phyloP scores from a whole-genome alignment of 345 rosid genomes.

The Eucalyptus marginata region DNA sequence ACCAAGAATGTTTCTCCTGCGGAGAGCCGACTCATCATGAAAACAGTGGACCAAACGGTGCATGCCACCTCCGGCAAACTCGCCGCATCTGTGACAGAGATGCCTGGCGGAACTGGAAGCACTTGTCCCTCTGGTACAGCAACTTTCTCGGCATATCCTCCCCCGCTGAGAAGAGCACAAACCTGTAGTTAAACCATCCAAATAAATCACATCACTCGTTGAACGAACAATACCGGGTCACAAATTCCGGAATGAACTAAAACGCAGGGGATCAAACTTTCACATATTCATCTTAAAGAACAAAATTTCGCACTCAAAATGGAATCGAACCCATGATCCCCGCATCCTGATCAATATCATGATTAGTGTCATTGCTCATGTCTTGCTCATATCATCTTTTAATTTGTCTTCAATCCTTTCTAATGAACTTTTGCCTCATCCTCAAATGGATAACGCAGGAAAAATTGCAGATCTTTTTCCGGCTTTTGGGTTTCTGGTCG shows the following conservation, averaged over 20 bases:
- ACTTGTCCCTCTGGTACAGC: constrained; percentile 62
- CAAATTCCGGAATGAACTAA: background rate
- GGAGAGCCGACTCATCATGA: constrained; percentile 57
- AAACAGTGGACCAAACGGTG: constrained; percentile 82
- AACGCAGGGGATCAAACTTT: background rate
- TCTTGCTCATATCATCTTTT: background rate
- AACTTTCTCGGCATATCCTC: constrained; percentile 87
- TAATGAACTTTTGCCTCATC: background rate
- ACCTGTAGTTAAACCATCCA: constrained; percentile 20
- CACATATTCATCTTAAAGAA: background rate
- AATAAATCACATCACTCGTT: background rate
- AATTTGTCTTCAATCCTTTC: background rate
- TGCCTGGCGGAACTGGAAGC: constrained; percentile 44
- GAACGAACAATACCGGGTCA: background rate
- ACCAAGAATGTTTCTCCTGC: constrained; percentile 69
- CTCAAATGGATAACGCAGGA: background rate
- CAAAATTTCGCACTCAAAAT: background rate
- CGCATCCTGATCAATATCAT: background rate
- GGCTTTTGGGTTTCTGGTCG: background rate
- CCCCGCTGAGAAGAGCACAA: constrained; percentile 85
- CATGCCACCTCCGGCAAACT: constrained; percentile 81
- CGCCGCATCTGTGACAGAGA: constrained; percentile 57
- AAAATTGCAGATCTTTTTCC: background rate
- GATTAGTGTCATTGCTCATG: background rate
- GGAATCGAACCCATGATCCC: background rate